Evolutionary conservation across 108 stramenopile species (phyloP).

Genomic region (Skeletonema marinoi): DNA sequence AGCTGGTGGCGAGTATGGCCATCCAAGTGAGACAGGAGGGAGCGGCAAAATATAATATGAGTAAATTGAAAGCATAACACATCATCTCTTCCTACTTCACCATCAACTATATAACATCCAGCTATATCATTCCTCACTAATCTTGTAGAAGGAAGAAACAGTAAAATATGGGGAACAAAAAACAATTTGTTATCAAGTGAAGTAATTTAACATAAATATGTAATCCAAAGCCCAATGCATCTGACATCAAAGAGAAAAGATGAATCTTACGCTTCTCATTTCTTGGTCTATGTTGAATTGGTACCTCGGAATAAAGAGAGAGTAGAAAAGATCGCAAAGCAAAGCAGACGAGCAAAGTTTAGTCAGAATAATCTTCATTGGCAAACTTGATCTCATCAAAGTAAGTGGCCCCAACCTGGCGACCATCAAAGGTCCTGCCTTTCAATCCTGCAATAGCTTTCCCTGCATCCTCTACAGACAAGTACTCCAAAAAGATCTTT

Average conservation of each 20-base stretch:
- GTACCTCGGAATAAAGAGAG: constrained; percentile 8
- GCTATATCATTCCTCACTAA: neutral
- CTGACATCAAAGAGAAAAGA: constrained; percentile 2
- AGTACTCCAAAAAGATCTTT: constrained; percentile 87
- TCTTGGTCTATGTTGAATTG: neutral
- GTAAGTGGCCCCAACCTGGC: constrained; percentile 70
- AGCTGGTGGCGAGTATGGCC: too few relatives aligned
- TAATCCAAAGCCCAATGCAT: neutral
- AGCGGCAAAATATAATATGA: neutral
- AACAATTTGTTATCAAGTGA: neutral
- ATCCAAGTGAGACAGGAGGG: too few relatives aligned
- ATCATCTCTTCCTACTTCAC: neutral
- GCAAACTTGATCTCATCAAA: constrained; percentile 82
- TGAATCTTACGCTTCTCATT: neutral
- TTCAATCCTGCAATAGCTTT: constrained; percentile 74
- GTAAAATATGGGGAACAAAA: neutral
- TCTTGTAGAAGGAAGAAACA: neutral
- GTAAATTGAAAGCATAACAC: neutral
- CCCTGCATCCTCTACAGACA: constrained; percentile 67
- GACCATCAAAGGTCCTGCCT: constrained; percentile 87
- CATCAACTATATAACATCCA: neutral
- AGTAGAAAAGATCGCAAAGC: constrained; percentile 3
- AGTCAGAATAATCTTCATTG: constrained; percentile 48
- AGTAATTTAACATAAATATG: neutral
- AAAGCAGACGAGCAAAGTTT: neutral